Evolutionary conservation across 345 rosid genomes (phyloP), one percentile per base, ranked within the genome.

Genomic region (Moringa oleifera): DNA sequence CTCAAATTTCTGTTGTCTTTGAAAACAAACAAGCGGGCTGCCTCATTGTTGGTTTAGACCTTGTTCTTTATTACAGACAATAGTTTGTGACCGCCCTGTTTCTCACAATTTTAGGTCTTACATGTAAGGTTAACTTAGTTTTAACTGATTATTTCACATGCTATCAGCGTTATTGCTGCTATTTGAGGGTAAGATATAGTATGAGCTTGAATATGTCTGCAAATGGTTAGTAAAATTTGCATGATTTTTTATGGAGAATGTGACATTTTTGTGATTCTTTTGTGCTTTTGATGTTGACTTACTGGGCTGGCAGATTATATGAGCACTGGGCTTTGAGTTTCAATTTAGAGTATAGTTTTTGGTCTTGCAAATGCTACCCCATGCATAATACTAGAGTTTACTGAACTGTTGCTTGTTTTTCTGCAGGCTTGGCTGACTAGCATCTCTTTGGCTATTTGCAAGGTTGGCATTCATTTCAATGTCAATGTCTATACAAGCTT

Each of bases 371-470:
- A n/a, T n/a, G n/a, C n/a, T n/a, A n/a, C n/a, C n/a, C n/a, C n/a
- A n/a, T n/a, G n/a, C n/a, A n/a, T n/a, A n/a, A n/a, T n/a, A n/a
- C n/a, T n/a, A n/a, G n/a, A 15, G 2, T 58, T 47, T 12, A 0
- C 12, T 21, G 47, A 33, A 33, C 37, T 33, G 5, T 4, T 33
- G 11, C 6, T 41, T 41, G 1, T 57, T 37, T 65, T 57, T 60
- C 18, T 62, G 80, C 90, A 94, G 99, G 99, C 95, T n/a, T 91
- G 99, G 99, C 81, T 94, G 51, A 80, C 83, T 58, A 66, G 88
- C 25, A 76, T 88, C 31, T 83, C 85, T 1, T 65, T 88, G 83
- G 82, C 90, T 12, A 71, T 85, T 59, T 88, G 90, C 53, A 94
- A 90, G 97, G 97, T 91, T 67, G 17, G 95, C 77, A 17, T 59